A percentile compares a stretch with the other conserved stretches of the same genome.
phyloP scores from a whole-genome alignment of 2,329 filamentous ascomycete genomes.

The Pseudogymnoascus destructans region DNA sequence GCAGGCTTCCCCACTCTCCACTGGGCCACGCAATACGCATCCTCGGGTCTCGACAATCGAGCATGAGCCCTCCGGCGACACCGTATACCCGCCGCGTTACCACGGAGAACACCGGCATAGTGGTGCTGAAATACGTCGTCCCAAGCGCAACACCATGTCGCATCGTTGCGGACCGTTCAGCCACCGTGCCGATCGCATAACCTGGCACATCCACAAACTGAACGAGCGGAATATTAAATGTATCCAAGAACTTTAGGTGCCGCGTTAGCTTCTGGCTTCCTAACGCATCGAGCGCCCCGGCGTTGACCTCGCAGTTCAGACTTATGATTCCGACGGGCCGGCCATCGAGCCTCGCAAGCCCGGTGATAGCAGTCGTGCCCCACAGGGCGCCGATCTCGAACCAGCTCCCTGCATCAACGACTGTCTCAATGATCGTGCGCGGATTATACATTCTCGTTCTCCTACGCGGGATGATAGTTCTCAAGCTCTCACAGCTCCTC shows the following conservation, averaged over 20 bases:
- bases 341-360: slow-evolving; percentile 44
- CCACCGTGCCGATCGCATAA: slow-evolving; percentile 50
- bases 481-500: slow-evolving; percentile 35
- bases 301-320: slow-evolving; percentile 47
- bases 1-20: slow-evolving; percentile 48
- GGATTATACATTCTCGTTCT: slow-evolving; percentile 48
- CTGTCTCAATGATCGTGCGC: slow-evolving; percentile 40
- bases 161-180: slow-evolving; percentile 51
- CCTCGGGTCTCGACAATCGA: slow-evolving; percentile 46
- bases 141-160: slow-evolving; percentile 48
- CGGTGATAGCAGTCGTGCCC: slow-evolving; percentile 48
- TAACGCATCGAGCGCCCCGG: slow-evolving; percentile 46
- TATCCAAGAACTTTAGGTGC: slow-evolving; percentile 49
- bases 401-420: slow-evolving; percentile 43
- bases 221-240: slow-evolving; percentile 50
- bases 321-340: slow-evolving; percentile 45
- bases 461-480: slow-evolving; percentile 43
- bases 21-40: slow-evolving; percentile 51
- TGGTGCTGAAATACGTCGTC: slow-evolving; percentile 49
- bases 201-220: slow-evolving; percentile 52
- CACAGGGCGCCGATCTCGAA: slow-evolving; percentile 53
- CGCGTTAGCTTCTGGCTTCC: slow-evolving; percentile 48
- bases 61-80: slow-evolving; percentile 51
- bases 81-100: slow-evolving; percentile 48
- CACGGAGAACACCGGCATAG: slow-evolving; percentile 49